Evolutionary conservation across 2,329 filamentous ascomycete genomes (phyloP).

Genomic region (Hymenoscyphus repandus): DNA sequence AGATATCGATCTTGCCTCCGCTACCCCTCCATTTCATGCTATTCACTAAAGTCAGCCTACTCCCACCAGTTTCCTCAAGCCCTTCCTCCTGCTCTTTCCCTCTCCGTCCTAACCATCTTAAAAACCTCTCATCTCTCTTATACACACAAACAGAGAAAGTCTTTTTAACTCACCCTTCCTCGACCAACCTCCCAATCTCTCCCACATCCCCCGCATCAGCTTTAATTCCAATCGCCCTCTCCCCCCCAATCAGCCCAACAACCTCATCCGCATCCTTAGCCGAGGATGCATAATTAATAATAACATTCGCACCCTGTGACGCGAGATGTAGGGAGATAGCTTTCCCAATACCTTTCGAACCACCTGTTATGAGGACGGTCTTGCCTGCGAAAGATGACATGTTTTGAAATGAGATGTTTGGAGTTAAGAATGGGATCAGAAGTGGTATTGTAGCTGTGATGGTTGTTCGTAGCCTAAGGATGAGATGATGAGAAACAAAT

Average conservation of each 20-base stretch:
- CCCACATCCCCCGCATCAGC: constrained; percentile 45
- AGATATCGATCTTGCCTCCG: constrained; percentile 49
- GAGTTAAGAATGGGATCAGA: background rate
- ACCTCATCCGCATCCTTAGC: constrained; percentile 42
- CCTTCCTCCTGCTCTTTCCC: no score
- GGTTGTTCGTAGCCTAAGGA: background rate
- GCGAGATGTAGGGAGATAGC: constrained; percentile 54
- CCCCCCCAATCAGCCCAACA: constrained; percentile 42
- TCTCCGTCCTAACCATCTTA: no score
- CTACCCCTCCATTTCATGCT: constrained; percentile 32
- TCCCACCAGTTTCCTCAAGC: no score
- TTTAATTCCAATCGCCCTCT: constrained; percentile 48
- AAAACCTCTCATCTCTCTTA: no score
- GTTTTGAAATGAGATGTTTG: background rate
- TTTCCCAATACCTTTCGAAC: constrained; percentile 54
- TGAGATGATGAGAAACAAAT: no score
- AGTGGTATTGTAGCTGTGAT: background rate
- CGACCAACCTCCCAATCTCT: constrained; percentile 45
- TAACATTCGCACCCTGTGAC: constrained; percentile 49
- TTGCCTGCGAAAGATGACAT: constrained; percentile 23
- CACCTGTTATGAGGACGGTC: constrained; percentile 33
- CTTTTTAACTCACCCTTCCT: constrained; percentile 31
- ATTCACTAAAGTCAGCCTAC: constrained; percentile 29
- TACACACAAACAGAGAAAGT: no score
- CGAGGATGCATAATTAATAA: constrained; percentile 53